These are phyloP conservation scores for Nitzschia sp. DNA, from an alignment of 108 stramenopile genomes.

Conservation along the genomic window DNA sequence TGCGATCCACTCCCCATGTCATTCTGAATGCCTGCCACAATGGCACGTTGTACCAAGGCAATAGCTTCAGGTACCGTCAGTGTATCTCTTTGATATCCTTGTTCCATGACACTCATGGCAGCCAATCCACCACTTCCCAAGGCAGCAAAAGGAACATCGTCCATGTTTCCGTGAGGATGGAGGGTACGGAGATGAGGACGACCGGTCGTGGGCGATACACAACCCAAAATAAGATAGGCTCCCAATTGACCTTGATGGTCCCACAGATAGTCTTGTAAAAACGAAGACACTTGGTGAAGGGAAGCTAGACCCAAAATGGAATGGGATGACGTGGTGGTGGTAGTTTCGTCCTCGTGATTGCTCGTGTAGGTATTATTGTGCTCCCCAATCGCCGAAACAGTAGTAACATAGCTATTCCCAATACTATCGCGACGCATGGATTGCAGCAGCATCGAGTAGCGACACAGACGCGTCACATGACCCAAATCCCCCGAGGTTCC, in stretches of 20 bases:
- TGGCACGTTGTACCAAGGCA: constrained; percentile 56
- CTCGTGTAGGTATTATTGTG: neutral
- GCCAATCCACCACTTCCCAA: constrained; percentile 84
- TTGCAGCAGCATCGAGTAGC: constrained; percentile 38
- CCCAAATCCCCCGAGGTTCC: constrained; percentile 85
- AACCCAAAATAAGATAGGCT: constrained; percentile 77
- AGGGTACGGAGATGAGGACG: constrained; percentile 58
- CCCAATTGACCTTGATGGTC: constrained; percentile 52
- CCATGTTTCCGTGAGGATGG: constrained; percentile 84
- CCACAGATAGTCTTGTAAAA: constrained; percentile 56
- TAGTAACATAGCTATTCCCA: constrained; percentile 29
- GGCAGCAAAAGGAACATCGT: constrained; percentile 72
- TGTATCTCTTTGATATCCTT: constrained; percentile 34
- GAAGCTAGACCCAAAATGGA: neutral
- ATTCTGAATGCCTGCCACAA: constrained; percentile 76
- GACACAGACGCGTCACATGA: constrained; percentile 52
- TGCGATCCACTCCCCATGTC: constrained; percentile 86
- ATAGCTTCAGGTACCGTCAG: constrained; percentile 62
- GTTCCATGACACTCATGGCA: constrained; percentile 76
- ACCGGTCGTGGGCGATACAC: constrained; percentile 31
- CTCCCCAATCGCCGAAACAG: too few species aligned
- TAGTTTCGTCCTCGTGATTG: neutral
- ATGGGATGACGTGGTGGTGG: neutral
- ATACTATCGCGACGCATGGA: constrained; percentile 9
- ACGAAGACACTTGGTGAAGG: constrained; percentile 42